These are phyloP conservation scores for Nematocida ironsii DNA, from an alignment of 371 early-diverging fungal species.

Conservation along the genomic window DNA sequence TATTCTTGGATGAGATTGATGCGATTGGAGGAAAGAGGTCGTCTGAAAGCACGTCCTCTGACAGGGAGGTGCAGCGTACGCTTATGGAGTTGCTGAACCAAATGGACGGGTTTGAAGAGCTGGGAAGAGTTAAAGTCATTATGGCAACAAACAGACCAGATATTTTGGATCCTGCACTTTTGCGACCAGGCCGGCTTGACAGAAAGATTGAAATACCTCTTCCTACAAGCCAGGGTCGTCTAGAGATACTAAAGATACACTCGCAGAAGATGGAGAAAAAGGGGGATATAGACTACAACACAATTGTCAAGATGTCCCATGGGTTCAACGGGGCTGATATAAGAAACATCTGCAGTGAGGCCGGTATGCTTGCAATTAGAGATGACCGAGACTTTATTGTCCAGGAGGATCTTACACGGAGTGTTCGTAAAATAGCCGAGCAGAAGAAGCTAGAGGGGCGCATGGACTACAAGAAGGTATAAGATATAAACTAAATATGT, in stretches of 20 bases:
- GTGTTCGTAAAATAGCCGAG: slow-evolving; percentile 92
- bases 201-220: slow-evolving; percentile 97
- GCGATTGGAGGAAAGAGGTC: slow-evolving; percentile 98
- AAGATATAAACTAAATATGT: slow-evolving; percentile 7
- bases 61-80: slow-evolving; percentile 98
- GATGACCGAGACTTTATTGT: slow-evolving; percentile 93
- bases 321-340: slow-evolving; percentile 99
- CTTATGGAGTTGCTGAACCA: slow-evolving; percentile 98
- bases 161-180: slow-evolving; percentile 92
- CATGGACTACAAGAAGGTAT: slow-evolving; percentile 77
- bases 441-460: slow-evolving; percentile 95
- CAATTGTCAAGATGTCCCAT: slow-evolving; percentile 90
- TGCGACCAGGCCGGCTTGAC: slow-evolving; percentile 94
- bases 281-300: slow-evolving; percentile 87
- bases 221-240: slow-evolving; percentile 81
- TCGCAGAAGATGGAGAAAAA: slow-evolving; percentile 83
- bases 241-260: slow-evolving; percentile 95
- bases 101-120: slow-evolving; percentile 97
- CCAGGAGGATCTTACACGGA: slow-evolving; percentile 98
- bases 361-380: slow-evolving; percentile 98
- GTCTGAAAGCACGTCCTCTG: slow-evolving; percentile 94
- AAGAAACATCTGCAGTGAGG: slow-evolving; percentile 97
- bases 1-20: slow-evolving; percentile 99
- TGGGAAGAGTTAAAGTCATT: slow-evolving; percentile 94
- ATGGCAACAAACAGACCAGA: slow-evolving; percentile 99